A percentile compares a stretch with the other conserved stretches of the same genome.
Evolutionary conservation across 139 green algal species (phyloP).

Genomic region (Asterochloris sp.): DNA sequence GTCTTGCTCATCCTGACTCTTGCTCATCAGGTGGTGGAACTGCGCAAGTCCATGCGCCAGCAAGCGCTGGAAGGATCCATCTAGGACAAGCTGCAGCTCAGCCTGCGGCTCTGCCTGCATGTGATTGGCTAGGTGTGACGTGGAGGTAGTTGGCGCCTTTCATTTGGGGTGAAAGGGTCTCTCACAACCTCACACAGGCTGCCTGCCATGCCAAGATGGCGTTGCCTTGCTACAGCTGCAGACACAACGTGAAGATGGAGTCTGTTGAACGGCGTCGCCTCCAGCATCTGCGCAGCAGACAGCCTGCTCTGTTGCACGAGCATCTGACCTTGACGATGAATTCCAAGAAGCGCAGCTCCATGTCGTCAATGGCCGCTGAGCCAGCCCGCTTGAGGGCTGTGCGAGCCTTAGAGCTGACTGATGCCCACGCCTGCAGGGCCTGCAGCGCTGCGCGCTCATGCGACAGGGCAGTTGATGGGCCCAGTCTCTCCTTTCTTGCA

Average conservation of each 20-base stretch:
- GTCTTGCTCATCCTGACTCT: conserved; percentile 7
- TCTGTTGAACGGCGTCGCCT: too few relatives aligned
- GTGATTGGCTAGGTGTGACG: not conserved
- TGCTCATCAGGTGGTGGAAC: conserved; percentile 31
- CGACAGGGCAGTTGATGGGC: not conserved
- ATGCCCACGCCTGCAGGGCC: conserved; percentile 33
- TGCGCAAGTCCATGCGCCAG: conserved; percentile 40
- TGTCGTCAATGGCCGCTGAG: conserved; percentile 13
- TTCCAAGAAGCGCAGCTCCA: conserved; percentile 31
- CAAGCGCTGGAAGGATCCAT: conserved; percentile 32
- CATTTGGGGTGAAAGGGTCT: too few relatives aligned
- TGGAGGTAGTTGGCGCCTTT: too few relatives aligned
- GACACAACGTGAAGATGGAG: too few relatives aligned
- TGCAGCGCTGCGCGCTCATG: conserved; percentile 15
- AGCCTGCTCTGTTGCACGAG: not conserved
- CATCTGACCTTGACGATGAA: conserved; percentile 4
- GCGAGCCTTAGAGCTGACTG: conserved; percentile 22
- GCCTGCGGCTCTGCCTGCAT: conserved; percentile 1
- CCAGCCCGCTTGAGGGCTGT: conserved; percentile 28
- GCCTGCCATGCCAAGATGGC: too few relatives aligned
- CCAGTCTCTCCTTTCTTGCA: conserved; percentile 13
- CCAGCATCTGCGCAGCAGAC: too few relatives aligned
- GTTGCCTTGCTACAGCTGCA: too few relatives aligned
- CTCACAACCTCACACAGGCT: too few relatives aligned
- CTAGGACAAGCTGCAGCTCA: conserved; percentile 29